Conservation (phyloP, 2,329 filamentous ascomycete genomes). For the Annulohypoxylon truncatum region DNA sequence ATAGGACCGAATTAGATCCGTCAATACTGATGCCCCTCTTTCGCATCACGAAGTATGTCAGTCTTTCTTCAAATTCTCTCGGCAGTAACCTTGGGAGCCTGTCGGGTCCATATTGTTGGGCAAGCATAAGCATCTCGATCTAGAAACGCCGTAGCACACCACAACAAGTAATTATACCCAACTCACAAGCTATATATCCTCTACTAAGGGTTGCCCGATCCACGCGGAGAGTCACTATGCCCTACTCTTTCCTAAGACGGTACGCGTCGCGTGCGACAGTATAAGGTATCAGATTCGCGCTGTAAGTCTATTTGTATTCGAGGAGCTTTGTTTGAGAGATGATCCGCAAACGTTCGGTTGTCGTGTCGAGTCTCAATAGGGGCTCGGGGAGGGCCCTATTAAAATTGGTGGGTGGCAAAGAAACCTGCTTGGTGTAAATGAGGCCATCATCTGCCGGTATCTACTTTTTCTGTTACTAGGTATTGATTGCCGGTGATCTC, state of each 20-base stretch:
- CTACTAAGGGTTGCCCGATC: not conserved
- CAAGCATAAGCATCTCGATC: not conserved
- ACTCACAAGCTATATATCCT: not conserved
- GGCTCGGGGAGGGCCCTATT: no score
- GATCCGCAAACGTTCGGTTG: slow-evolving; percentile 1
- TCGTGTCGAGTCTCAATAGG: slow-evolving; percentile 15
- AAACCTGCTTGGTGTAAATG: no score
- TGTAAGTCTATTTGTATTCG: no score
- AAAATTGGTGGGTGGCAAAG: no score
- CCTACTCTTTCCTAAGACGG: not conserved
- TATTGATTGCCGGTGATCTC: no score
- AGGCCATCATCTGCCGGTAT: no score
- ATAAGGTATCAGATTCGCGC: no score
- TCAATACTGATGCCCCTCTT: not conserved
- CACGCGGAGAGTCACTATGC: not conserved
- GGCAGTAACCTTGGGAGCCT: not conserved
- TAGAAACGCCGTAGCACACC: not conserved
- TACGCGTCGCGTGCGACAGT: not conserved
- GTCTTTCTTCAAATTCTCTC: not conserved
- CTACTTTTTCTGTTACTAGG: no score
- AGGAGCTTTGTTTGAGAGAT: not conserved
- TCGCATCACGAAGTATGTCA: not conserved
- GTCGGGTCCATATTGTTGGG: no score
- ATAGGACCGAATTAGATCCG: not conserved
- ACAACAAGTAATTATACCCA: not conserved